Evolutionary conservation across 768 basidiomycete species (phyloP), one percentile per base, ranked within the genome.

Genomic region (Xerocomellus intermedius): DNA sequence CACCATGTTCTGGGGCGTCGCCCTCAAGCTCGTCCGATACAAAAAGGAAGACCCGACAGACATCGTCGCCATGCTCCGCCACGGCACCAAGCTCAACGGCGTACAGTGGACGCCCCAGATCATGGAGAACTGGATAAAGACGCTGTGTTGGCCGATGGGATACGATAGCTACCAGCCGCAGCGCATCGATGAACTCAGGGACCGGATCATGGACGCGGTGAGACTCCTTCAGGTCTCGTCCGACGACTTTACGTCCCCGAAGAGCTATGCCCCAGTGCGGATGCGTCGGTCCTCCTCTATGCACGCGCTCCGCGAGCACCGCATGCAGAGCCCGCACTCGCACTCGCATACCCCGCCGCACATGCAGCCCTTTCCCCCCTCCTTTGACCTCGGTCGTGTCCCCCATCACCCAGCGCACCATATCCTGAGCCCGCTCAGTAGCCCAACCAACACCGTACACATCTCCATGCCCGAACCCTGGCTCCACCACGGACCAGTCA

Each of bases 21-120:
- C 86, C 3, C 79, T 89, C 61, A 89, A 89, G 65, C 76, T 89
- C 12, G 85, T 86, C 19, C 77, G 87, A 7, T 89, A 85, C 65
- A 71, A 77, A 37, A 80, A 81, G 49, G 77, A 79, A 56, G 87
- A 89, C 66, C 80, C 84, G 2, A 75, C 67, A 1, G 87, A 89
- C 67, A 85, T 88, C 54, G 83, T 82, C 44, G 73, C 84, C n/a
- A 75, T 88, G 41, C 75, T 89, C n/a, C 77, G 81, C 51, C 81
- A 84, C 54, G 85, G 85, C 1, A 79, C 78, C 1, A 71, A 73
- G 38, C 68, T 82, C 43, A 80, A 81, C 16, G 74, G 76, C 9
- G 74, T 79, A 0, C 71, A 75, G 19, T 89, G 87, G 87, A 83
- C 79, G 0, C 70, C 76, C 3, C 69, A 76, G 2, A 63, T 75